A percentile compares a stretch with the other conserved stretches of the same genome.
These are phyloP conservation scores for Stephania yunnanensis DNA, from an alignment of 164 flowering plant species.

Conservation along the genomic window DNA sequence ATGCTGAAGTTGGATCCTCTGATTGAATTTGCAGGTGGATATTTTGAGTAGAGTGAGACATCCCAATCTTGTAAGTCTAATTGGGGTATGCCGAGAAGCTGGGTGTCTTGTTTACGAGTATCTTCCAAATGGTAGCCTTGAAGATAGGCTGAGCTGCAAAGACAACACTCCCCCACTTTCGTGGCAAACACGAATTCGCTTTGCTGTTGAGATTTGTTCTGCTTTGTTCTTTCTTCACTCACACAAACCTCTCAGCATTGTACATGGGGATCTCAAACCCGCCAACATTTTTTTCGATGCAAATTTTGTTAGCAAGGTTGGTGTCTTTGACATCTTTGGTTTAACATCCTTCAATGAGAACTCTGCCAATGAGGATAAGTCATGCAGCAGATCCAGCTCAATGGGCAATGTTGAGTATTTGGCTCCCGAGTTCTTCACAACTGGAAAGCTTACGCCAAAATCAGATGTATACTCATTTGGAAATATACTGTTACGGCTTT, in stretches of 20 bases:
- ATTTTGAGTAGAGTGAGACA: conserved; percentile 57
- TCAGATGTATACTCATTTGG: conserved; percentile 87
- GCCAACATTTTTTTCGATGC: conserved; percentile 56
- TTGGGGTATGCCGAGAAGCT: conserved; percentile 60
- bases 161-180: conserved; percentile 36
- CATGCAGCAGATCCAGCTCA: conserved; percentile 22
- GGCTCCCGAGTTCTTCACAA: conserved; percentile 61
- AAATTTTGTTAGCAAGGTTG: conserved; percentile 44
- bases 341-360: conserved; percentile 21
- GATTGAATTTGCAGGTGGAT: conserved; percentile 46
- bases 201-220: conserved; percentile 54
- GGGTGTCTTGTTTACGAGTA: conserved; percentile 57
- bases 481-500: conserved; percentile 49
- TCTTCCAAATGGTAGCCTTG: conserved; percentile 56
- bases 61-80: conserved; percentile 53
- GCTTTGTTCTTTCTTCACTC: conserved; percentile 61
- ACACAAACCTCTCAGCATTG: conserved; percentile 26
- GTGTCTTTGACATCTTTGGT: conserved; percentile 38
- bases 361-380: not conserved
- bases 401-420: conserved; percentile 60
- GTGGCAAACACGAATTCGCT: conserved; percentile 53
- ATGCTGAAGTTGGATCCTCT: not conserved
- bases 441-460: conserved; percentile 58
- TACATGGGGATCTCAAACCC: conserved; percentile 60
- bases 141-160: conserved; percentile 41